Conservation (phyloP, 495 filamentous ascomycete species). For the Copromyces sp. region DNA sequence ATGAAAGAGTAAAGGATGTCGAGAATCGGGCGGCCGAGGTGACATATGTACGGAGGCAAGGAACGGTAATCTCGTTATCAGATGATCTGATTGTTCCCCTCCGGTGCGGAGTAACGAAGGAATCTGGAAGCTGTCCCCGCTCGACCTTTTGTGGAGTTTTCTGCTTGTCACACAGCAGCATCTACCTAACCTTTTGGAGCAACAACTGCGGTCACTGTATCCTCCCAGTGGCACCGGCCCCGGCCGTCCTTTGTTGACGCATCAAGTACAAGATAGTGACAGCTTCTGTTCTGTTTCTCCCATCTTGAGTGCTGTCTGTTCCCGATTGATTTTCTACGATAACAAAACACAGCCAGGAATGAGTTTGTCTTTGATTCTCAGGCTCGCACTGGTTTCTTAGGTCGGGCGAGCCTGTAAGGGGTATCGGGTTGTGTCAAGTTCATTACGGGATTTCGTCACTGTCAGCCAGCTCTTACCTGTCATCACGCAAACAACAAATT, state of each 20-base stretch:
- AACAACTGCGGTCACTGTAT: neutral
- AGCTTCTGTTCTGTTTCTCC: neutral
- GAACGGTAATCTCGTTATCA: neutral
- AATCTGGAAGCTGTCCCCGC: neutral
- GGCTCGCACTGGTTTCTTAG: neutral
- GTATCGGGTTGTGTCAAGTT: neutral
- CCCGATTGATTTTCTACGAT: neutral
- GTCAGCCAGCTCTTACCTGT: neutral
- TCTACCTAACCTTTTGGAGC: neutral
- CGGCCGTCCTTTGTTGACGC: neutral
- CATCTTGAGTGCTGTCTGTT: neutral
- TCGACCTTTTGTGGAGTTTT: neutral
- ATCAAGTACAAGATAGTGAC: neutral
- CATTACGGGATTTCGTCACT: neutral
- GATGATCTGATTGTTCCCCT: neutral
- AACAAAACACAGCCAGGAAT: neutral
- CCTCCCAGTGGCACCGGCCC: neutral
- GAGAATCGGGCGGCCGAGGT: neutral
- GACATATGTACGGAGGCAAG: neutral
- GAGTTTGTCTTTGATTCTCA: neutral
- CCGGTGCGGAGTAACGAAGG: neutral
- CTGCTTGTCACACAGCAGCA: neutral
- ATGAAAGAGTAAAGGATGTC: neutral
- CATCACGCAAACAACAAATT: neutral
- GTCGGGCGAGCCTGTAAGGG: neutral